phyloP scores from a whole-genome alignment of 176 grass and related monocot genomes.

The Miscanthus lutarioriparius region DNA sequence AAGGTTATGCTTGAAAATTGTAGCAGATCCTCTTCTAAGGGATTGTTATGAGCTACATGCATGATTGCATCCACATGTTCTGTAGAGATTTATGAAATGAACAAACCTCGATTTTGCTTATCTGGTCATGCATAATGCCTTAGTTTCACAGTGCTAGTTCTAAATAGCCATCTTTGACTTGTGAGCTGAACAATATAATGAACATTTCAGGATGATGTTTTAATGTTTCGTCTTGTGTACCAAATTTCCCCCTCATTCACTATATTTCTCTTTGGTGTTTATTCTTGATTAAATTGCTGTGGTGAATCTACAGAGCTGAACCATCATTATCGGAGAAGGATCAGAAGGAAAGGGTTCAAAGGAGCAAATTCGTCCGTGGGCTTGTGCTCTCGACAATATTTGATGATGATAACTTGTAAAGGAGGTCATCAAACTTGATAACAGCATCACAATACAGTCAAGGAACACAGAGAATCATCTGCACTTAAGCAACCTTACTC shows the following conservation, averaged over 20 bases:
- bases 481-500: neutral
- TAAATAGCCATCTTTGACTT: too few relatives aligned
- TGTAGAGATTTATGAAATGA: neutral
- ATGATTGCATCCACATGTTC: conserved; percentile 7
- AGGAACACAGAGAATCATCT: conserved; percentile 19
- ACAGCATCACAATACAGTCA: neutral
- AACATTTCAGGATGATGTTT: conserved; percentile 1
- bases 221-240: neutral
- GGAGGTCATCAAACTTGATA: conserved; percentile 10
- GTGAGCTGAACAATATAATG: neutral
- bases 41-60: neutral
- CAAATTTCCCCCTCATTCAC: neutral
- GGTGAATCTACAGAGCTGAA: conserved; percentile 38
- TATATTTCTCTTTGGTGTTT: neutral
- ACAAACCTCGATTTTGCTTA: neutral
- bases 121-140: too few relatives aligned
- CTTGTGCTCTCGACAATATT: conserved; percentile 53
- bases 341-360: conserved; percentile 46
- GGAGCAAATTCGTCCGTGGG: conserved; percentile 38
- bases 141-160: too few relatives aligned
- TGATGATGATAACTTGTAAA: conserved; percentile 43
- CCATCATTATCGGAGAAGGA: conserved; percentile 54
- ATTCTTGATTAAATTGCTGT: conserved; percentile 24
- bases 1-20: neutral
- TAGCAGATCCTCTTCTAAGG: neutral